These are phyloP conservation scores for Aspergillus sparsus DNA, from an alignment of 495 filamentous ascomycete species.

Conservation along the genomic window DNA sequence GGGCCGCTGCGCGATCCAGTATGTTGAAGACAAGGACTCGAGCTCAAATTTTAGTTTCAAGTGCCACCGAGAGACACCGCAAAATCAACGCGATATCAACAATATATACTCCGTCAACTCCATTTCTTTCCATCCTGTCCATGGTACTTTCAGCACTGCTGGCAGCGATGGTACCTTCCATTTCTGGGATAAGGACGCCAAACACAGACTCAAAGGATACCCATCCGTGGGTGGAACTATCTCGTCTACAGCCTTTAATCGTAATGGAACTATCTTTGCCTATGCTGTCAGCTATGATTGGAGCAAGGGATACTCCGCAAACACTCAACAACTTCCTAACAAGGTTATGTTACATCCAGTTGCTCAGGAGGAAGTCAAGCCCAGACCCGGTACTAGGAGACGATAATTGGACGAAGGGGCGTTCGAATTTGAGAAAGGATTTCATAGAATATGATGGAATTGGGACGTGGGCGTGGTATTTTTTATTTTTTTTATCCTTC, in stretches of 20 bases:
- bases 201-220: conserved; percentile 83
- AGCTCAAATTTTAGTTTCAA: conserved; percentile 88
- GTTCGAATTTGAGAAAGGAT: conserved; percentile 1
- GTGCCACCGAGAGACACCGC: conserved; percentile 78
- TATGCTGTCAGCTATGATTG: conserved; percentile 95
- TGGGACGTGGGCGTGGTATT: background rate
- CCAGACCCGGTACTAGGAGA: conserved; percentile 70
- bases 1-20: conserved; percentile 85
- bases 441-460: background rate
- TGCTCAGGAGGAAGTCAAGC: conserved; percentile 76
- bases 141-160: conserved; percentile 88
- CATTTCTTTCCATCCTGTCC: conserved; percentile 83
- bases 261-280: conserved; percentile 77
- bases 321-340: conserved; percentile 67
- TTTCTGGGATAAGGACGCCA: conserved; percentile 89
- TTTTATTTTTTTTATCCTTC: background rate
- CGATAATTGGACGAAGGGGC: conserved; percentile 46
- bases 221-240: conserved; percentile 82
- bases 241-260: conserved; percentile 74
- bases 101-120: conserved; percentile 90
- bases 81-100: conserved; percentile 61
- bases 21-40: conserved; percentile 82
- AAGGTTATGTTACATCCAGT: conserved; percentile 89
- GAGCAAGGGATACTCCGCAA: conserved; percentile 81
- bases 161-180: conserved; percentile 88